Evolutionary conservation across 2,329 filamentous ascomycete genomes (phyloP), one percentile per base, ranked within the genome.

Genomic region (Fusarium aywerte): DNA sequence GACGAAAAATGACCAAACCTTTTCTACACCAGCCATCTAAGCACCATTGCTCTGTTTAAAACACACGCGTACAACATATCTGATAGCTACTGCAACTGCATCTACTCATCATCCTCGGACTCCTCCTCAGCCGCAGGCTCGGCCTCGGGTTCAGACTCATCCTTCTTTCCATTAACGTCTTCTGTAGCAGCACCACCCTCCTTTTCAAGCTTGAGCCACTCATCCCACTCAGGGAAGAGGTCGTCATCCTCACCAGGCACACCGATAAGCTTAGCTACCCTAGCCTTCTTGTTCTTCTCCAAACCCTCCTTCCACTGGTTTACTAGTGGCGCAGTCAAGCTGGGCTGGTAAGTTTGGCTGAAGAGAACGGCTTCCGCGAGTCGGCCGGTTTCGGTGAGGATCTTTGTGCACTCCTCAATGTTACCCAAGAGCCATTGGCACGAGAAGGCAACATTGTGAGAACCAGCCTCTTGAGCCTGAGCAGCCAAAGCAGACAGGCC

Each of bases 161-260:
- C 70, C 38, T 62, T 69, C 49, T 68, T 61, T 23, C 72, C 73
- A 57, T 70, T 68, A 42, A 69, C 66, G 27, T 39, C 54, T 55
- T 69, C 47, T 44, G 60, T 18, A 61, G 55, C 51, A 33, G 80
- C 76, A 5, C 83, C 84, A 4, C 91, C 91, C 72, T 93, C 89
- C 60, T 85, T 87, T 82, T 98, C 96, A 65, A 97, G 77, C 74
- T 86, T 85, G 71, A 98, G 76, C 83, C 92, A 97, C 78, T 96
- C 91, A 6, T 97, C 92, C 96, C 96, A 99, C 74, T 97, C 93
- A 0, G 95, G 95, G 81, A 99, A 99, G 71, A 99, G 85, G 4
- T 97, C 94, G 38, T 91, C 91, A 61, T 93, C 92, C 71, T 92
- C 90, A 0, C 88, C 91, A 0, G 96, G 96, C 0, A 92, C 85